phyloP scores from a whole-genome alignment of 225 moss, liverwort and hornwort genomes.

The Asterella californica region DNA sequence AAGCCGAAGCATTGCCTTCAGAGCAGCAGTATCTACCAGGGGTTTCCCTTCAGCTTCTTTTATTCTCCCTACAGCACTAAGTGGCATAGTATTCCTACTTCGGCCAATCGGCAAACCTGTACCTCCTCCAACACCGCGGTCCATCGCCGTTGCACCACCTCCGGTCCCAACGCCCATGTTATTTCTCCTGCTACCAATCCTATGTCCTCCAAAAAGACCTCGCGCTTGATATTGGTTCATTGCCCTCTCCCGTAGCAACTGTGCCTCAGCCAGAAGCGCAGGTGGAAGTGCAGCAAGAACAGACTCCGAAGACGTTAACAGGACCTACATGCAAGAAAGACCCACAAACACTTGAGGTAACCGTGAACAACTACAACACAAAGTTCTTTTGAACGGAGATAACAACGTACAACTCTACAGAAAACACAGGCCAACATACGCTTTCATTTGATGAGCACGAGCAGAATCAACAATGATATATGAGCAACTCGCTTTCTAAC shows the following conservation, averaged over 20 bases:
- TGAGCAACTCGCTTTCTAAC: too few relatives aligned
- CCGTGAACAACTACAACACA: too few relatives aligned
- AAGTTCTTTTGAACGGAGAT: too few relatives aligned
- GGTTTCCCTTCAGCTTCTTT: conserved; percentile 91
- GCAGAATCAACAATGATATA: too few relatives aligned
- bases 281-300: conserved; percentile 89
- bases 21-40: conserved; percentile 68
- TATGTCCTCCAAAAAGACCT: conserved; percentile 84
- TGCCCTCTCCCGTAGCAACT: conserved; percentile 82
- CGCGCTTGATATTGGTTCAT: conserved; percentile 91
- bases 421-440: too few relatives aligned
- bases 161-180: conserved; percentile 60
- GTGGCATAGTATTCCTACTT: conserved; percentile 48
- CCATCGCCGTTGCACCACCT: conserved; percentile 34
- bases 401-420: too few relatives aligned
- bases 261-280: conserved; percentile 88
- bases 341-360: too few relatives aligned
- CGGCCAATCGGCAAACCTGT: conserved; percentile 65
- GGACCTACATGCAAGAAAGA: conserved; percentile 42
- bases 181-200: conserved; percentile 69
- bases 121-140: conserved; percentile 47
- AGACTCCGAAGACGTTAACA: conserved; percentile 86
- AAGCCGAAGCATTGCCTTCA: conserved; percentile 82
- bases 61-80: conserved; percentile 51
- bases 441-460: too few relatives aligned